Conservation (phyloP, 768 basidiomycete species). For the Obba rivulosa region DNA sequence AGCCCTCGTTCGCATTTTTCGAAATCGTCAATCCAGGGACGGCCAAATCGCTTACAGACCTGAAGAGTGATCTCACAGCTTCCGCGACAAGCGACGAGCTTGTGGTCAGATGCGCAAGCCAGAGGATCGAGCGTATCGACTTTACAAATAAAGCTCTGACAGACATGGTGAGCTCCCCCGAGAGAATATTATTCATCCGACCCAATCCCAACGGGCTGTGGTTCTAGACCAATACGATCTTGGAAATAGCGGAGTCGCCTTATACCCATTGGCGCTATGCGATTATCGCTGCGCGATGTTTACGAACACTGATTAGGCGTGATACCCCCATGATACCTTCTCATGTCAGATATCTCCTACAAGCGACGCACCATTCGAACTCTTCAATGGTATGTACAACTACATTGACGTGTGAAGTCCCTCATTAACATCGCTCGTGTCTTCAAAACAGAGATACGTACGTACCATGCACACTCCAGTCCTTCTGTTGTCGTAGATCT, state of each 20-base stretch:
- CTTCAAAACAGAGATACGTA: conserved; percentile 49
- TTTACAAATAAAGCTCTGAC: conserved; percentile 37
- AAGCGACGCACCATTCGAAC: conserved; percentile 57
- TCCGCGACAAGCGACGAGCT: conserved; percentile 30
- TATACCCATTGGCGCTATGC: conserved; percentile 78
- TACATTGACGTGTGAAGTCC: not conserved
- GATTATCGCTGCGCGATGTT: conserved; percentile 61
- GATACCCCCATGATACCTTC: conserved; percentile 47
- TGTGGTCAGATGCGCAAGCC: conserved; percentile 35
- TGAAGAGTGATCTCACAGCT: conserved; percentile 34
- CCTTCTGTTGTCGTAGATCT: not conserved
- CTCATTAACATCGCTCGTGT: conserved; percentile 4
- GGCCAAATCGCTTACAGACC: conserved; percentile 28
- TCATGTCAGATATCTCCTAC: conserved; percentile 54
- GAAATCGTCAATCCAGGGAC: conserved; percentile 41
- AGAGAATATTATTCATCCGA: not conserved
- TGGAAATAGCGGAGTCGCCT: conserved; percentile 53
- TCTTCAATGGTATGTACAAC: conserved; percentile 60
- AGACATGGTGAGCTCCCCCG: conserved; percentile 37
- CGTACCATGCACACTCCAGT: conserved; percentile 15
- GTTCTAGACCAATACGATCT: conserved; percentile 35
- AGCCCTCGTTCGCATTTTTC: conserved; percentile 55
- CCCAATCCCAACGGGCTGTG: conserved; percentile 5
- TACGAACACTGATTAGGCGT: conserved; percentile 63
- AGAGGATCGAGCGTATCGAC: conserved; percentile 39